phyloP scores from a whole-genome alignment of 352 stramenopile species.

The Blastocystis sp. region DNA sequence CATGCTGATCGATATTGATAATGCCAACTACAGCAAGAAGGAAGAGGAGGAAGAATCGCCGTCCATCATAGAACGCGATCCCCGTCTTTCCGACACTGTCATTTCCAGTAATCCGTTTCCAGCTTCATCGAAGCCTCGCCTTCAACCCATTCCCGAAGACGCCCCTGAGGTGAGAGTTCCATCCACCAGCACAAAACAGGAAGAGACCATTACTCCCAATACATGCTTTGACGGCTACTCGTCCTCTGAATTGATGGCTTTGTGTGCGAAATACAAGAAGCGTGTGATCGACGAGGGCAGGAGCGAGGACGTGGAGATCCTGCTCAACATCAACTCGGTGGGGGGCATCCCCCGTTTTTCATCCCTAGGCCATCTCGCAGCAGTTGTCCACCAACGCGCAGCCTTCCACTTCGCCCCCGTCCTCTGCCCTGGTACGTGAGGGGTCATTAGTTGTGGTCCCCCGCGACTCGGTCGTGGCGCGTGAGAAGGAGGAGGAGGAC shows the following conservation, averaged over 20 bases:
- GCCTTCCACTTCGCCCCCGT: not conserved
- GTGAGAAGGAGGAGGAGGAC: not conserved
- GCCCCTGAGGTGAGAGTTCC: too few species aligned
- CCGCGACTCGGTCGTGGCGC: not conserved
- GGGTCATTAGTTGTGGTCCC: slow-evolving; percentile 11
- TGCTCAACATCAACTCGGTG: slow-evolving; percentile 45
- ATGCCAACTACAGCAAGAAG: slow-evolving; percentile 38
- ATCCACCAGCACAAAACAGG: not conserved
- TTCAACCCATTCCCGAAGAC: too few species aligned
- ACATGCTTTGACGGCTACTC: slow-evolving; percentile 18
- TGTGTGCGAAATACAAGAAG: not conserved
- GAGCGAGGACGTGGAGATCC: slow-evolving; percentile 36
- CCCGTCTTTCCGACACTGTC: too few species aligned
- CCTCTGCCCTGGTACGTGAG: not conserved
- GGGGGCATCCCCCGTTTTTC: not conserved
- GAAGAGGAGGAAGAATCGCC: too few species aligned
- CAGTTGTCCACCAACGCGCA: not conserved
- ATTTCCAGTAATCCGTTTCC: too few species aligned
- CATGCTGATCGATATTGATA: slow-evolving; percentile 54
- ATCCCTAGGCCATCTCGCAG: not conserved
- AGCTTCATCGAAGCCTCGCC: not conserved
- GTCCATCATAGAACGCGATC: too few species aligned
- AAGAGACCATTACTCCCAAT: slow-evolving; percentile 16
- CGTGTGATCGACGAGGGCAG: not conserved
- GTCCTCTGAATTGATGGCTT: not conserved